phyloP scores from a whole-genome alignment of 345 rosid species.

The Lumnitzera littorea region DNA sequence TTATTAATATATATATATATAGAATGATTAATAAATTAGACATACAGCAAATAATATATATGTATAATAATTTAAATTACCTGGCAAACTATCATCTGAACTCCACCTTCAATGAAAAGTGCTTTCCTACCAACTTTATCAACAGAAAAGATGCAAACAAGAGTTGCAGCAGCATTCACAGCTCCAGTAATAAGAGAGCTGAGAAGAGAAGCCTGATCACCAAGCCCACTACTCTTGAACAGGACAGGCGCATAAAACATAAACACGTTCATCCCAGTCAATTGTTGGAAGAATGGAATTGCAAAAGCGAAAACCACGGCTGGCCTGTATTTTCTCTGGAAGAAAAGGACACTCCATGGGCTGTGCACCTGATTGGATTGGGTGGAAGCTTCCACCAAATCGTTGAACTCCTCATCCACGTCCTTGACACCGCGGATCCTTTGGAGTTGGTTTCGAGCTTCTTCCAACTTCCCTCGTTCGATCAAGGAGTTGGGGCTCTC shows the following conservation, averaged over 20 bases:
- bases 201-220: constrained; percentile 20
- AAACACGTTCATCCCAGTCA: constrained; percentile 39
- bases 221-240: constrained; percentile 27
- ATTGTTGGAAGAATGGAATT: constrained; percentile 29
- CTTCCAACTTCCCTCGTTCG: constrained; percentile 16
- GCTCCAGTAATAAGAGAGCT: constrained; percentile 22
- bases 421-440: constrained; percentile 16
- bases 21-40: too few species aligned
- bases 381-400: constrained; percentile 19
- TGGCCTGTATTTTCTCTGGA: constrained; percentile 21
- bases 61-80: not conserved
- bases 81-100: constrained; percentile 26
- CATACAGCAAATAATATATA: not conserved
- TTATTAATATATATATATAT: not conserved
- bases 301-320: constrained; percentile 22
- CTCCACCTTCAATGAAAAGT: constrained; percentile 26
- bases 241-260: constrained; percentile 35
- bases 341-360: constrained; percentile 18
- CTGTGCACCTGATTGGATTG: constrained; percentile 15
- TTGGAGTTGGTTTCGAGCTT: constrained; percentile 19
- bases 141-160: constrained; percentile 15
- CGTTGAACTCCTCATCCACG: constrained; percentile 32
- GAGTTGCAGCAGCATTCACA: constrained; percentile 16
- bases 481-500: constrained; percentile 35
- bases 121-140: constrained; percentile 30